Evolutionary conservation across 208 protist species (phyloP).

Genomic region (Tetramitus jugosus): DNA sequence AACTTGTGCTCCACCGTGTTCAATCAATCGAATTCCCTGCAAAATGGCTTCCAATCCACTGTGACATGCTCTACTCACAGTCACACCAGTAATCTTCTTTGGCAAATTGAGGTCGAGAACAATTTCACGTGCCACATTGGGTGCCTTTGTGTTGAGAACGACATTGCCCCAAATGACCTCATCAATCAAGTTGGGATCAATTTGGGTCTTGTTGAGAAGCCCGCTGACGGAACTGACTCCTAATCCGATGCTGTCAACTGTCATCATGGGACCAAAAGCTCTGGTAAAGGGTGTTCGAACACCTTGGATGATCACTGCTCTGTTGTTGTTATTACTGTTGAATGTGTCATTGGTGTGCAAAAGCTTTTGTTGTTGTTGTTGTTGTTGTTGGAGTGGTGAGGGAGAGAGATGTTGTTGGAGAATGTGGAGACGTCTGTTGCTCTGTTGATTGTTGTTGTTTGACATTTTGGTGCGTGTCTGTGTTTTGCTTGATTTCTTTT

Average conservation of each 20-base stretch:
- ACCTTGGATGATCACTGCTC: conserved; percentile 56
- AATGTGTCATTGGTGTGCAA: too few species aligned
- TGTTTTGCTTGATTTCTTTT: too few species aligned
- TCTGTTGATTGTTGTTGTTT: too few species aligned
- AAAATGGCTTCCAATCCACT: conserved; percentile 62
- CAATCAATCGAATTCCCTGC: conserved; percentile 61
- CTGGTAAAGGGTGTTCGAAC: conserved; percentile 61
- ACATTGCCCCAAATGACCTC: conserved; percentile 76
- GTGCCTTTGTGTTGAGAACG: conserved; percentile 57
- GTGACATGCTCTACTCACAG: conserved; percentile 66
- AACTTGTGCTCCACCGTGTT: conserved; percentile 57
- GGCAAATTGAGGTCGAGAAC: conserved; percentile 67
- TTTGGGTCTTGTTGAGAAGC: conserved; percentile 53
- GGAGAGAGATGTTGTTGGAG: too few species aligned
- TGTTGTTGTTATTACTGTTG: too few species aligned
- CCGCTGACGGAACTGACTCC: conserved; percentile 55
- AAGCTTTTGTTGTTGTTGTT: too few species aligned
- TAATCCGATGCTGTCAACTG: conserved; percentile 51
- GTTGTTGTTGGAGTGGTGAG: too few species aligned
- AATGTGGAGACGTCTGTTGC: too few species aligned
- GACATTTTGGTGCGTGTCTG: too few species aligned
- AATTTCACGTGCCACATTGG: conserved; percentile 69
- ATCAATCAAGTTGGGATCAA: conserved; percentile 60
- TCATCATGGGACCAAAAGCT: conserved; percentile 52
- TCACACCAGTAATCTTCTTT: conserved; percentile 52